Conservation (phyloP, 139 green algal genomes). For the Trebouxia sp. region DNA sequence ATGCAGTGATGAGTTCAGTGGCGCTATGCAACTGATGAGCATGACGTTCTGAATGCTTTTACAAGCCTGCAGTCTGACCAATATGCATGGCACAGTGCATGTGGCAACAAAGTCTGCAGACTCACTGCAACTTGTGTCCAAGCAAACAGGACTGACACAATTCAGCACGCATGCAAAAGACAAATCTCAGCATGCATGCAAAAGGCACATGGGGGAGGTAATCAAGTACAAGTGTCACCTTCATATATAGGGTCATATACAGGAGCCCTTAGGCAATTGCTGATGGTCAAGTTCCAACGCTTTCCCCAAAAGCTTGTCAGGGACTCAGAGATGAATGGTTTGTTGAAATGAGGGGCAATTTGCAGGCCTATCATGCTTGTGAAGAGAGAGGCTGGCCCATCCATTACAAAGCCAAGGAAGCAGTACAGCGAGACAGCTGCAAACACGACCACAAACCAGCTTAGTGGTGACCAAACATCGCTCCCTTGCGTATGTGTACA, state of each 20-base stretch:
- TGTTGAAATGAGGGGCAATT: slow-evolving; percentile 53
- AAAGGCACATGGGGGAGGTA: neutral
- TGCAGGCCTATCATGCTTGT: slow-evolving; percentile 34
- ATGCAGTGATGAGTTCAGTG: no score
- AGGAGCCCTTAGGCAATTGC: slow-evolving; percentile 42
- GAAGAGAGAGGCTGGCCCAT: neutral
- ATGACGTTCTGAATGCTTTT: no score
- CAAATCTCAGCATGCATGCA: neutral
- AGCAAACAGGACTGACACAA: neutral
- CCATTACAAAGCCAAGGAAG: slow-evolving; percentile 45
- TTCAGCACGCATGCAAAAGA: neutral
- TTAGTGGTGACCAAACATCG: no score
- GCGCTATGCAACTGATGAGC: no score
- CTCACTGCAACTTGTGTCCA: no score
- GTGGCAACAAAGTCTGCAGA: no score
- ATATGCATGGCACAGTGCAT: no score
- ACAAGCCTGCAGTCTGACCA: no score
- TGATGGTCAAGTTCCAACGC: slow-evolving; percentile 63
- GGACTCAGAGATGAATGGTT: slow-evolving; percentile 35
- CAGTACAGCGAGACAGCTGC: slow-evolving; percentile 39
- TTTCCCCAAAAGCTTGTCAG: slow-evolving; percentile 53
- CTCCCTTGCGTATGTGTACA: no score
- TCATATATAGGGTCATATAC: slow-evolving; percentile 55
- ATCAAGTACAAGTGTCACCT: neutral
- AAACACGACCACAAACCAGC: neutral